These are phyloP conservation scores for Trypanosoma congolense DNA, from an alignment of 208 protist genomes.

Conservation along the genomic window DNA sequence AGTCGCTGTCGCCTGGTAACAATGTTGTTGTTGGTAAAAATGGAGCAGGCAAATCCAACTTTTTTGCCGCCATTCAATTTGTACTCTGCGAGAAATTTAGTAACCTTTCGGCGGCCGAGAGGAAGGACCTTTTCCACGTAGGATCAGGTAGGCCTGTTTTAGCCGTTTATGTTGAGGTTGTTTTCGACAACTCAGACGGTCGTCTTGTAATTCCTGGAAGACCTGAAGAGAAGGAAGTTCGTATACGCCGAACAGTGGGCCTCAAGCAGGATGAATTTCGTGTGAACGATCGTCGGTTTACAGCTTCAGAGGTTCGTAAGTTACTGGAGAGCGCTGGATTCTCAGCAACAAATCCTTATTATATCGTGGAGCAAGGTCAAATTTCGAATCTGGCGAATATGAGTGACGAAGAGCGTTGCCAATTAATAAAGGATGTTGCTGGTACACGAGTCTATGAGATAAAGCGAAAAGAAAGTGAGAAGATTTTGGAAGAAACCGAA, in stretches of 20 bases:
- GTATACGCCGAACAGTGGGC: conserved; percentile 94
- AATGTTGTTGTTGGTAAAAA: conserved; percentile 94
- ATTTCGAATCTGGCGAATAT: conserved; percentile 93
- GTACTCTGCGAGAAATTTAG: conserved; percentile 93
- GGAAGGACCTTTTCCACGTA: conserved; percentile 94
- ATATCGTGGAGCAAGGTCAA: conserved; percentile 99
- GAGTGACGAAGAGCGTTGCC: conserved; percentile 93
- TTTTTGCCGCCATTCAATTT: conserved; percentile 97
- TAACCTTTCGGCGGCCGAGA: conserved; percentile 84
- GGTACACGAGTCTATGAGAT: conserved; percentile 98
- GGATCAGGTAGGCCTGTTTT: conserved; percentile 83
- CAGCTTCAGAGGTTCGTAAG: conserved; percentile 89
- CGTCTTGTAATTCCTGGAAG: conserved; percentile 91
- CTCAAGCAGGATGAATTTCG: conserved; percentile 99
- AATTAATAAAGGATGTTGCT: conserved; percentile 98
- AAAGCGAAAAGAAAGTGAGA: conserved; percentile 88
- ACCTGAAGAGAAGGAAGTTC: conserved; percentile 90
- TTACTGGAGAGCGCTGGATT: conserved; percentile 98
- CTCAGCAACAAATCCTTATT: conserved; percentile 98
- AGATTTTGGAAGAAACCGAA: conserved; percentile 92
- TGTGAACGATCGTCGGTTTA: conserved; percentile 95
- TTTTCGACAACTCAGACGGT: conserved; percentile 97
- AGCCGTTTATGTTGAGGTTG: conserved; percentile 97
- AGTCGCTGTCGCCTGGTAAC: conserved; percentile 70
- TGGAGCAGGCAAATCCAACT: conserved; percentile 97